Evolutionary conservation across 345 rosid genomes (phyloP).

Genomic region (Gossypium rotundifolium): DNA sequence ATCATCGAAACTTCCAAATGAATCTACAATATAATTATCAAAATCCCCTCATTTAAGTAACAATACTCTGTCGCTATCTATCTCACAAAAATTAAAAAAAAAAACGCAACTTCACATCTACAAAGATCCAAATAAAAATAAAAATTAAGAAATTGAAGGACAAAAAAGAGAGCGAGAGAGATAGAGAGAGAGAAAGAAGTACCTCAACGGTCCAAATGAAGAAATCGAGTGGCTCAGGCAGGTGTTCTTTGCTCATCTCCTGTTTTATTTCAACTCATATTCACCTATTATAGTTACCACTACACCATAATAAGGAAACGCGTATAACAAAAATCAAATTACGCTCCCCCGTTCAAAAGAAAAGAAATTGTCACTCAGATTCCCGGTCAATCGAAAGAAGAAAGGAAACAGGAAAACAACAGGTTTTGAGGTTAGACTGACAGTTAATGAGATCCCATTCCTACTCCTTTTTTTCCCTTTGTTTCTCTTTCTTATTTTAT

Average conservation of each 20-base stretch:
- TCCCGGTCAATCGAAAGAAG: conserved; percentile 1
- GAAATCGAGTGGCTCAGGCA: conserved; percentile 98
- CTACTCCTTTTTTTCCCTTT: neutral
- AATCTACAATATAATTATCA: neutral
- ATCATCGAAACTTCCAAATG: neutral
- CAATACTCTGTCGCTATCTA: neutral
- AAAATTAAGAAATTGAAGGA: neutral
- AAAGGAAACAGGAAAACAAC: neutral
- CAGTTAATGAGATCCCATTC: conserved; percentile 38
- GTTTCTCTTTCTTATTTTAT: neutral
- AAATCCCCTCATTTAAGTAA: neutral
- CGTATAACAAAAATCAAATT: conserved; percentile 4
- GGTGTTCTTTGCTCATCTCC: conserved; percentile 68
- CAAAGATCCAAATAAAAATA: neutral
- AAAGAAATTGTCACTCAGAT: neutral
- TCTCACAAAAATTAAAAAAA: neutral
- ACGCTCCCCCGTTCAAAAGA: neutral
- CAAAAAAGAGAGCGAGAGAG: neutral
- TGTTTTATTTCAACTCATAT: conserved; percentile 11
- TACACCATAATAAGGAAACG: neutral
- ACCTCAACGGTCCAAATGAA: conserved; percentile 99
- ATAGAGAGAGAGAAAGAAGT: neutral
- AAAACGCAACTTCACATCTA: neutral
- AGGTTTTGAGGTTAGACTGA: conserved; percentile 18
- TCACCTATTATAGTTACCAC: conserved; percentile 1